phyloP scores from a whole-genome alignment of 1,284 basidiomycete genomes.

The Heterobasidion occidentale region DNA sequence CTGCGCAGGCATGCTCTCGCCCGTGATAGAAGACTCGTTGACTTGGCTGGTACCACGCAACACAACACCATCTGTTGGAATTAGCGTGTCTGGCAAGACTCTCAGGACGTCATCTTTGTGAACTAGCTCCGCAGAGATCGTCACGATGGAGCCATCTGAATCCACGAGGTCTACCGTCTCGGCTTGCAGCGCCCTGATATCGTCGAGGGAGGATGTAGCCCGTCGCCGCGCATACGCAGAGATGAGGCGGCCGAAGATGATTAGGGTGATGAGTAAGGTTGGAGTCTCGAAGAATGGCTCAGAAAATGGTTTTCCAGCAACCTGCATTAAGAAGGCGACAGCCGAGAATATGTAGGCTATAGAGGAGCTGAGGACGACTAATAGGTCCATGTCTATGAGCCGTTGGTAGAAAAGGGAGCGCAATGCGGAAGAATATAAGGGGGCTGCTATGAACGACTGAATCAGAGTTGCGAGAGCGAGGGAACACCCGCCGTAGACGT shows the following conservation, averaged over 20 bases:
- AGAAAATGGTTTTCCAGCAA: conserved; percentile 24
- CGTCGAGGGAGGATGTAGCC: conserved; percentile 24
- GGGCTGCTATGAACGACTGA: conserved; percentile 29
- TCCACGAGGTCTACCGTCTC: conserved; percentile 24
- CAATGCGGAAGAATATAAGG: conserved; percentile 28
- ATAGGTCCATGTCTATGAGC: conserved; percentile 32
- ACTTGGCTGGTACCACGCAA: conserved; percentile 27
- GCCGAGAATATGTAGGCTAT: conserved; percentile 36
- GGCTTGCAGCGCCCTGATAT: conserved; percentile 27
- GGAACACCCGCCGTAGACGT: conserved; percentile 27
- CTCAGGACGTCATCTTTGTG: conserved; percentile 31
- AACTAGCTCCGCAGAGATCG: conserved; percentile 27
- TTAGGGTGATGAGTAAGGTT: conserved; percentile 35
- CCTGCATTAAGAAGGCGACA: conserved; percentile 30
- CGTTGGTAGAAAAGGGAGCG: conserved; percentile 31
- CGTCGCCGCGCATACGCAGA: conserved; percentile 32
- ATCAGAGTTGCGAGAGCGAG: conserved; percentile 33
- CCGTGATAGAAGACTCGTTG: conserved; percentile 39
- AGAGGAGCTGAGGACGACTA: conserved; percentile 33
- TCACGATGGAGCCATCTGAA: conserved; percentile 12
- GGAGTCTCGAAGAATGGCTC: conserved; percentile 41
- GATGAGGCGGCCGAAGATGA: conserved; percentile 33
- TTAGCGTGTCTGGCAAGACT: conserved; percentile 24
- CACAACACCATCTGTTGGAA: conserved; percentile 36
- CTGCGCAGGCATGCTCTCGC: conserved; percentile 32